Base-by-base conservation (phyloP, 352 stramenopile species). In the Globisporangium cylindrosporum region DNA sequence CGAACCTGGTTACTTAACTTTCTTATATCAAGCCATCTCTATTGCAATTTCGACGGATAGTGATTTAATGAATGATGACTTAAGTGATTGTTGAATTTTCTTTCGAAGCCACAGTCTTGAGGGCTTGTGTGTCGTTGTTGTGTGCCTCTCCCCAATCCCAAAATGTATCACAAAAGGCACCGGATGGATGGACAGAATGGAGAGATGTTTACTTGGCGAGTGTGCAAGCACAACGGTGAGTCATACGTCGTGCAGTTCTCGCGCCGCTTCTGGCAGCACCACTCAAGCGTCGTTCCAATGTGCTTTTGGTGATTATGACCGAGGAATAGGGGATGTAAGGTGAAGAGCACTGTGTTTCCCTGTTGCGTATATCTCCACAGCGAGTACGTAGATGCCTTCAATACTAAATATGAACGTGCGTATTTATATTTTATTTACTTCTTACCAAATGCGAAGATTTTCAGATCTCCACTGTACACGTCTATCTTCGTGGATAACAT, bases 31-130 rank as follows among this genome's bases (percentile, higher is more conserved):
- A 51, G 18, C 43, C 43, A 51, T 12, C 18, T 51, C 43, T 22
- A 51, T 57, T 20, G 51, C 24, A n/a, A 1, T n/a, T 20, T 10
- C 1, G 20, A 15, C 10, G 18, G 27, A 29, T 20, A 12, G 12
- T 18, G 25, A 57, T 18, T 61, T 24, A 25, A 25, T 27, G 0
- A 32, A 22, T 22, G 56, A 48, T 49, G 56, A 62, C 56, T 62
- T 62, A 14, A 10, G 34, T 63, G 34, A 63, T 63, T 63, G 34
- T 63, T 63, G 57, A 53, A 63, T 59, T 59, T 59, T 59, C 53
- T 59, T 59, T 59, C 25, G 53, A 34, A 29, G 22, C 41, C 15
- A 49, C 41, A 49, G 15, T 49, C 29, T 20, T 20, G 4, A 20
- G 14, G 12, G 10, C 36, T n/a, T n/a, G 41, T n/a, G 36, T 43